Evolutionary conservation across 106 monocot species (phyloP).

Genomic region (Xerophyta viscosa): DNA sequence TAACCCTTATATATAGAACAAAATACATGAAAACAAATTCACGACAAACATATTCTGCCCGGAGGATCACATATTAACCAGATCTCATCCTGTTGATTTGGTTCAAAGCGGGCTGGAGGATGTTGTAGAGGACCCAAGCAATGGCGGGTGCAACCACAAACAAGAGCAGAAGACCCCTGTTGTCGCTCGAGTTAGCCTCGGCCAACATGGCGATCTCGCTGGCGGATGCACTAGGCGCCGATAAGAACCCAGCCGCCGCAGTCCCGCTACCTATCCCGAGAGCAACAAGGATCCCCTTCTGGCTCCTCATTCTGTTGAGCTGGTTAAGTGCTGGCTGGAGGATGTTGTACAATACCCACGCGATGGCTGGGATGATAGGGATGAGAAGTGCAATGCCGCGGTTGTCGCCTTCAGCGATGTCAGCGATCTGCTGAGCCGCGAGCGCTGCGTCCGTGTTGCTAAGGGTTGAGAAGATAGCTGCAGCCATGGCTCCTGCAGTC

Average conservation of each 20-base stretch:
- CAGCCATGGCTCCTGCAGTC: slow-evolving; percentile 48
- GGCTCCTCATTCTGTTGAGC: slow-evolving; percentile 50
- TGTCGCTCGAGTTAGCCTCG: slow-evolving; percentile 32
- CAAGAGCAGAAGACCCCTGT: slow-evolving; percentile 65
- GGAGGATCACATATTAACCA: too few species aligned
- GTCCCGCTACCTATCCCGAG: slow-evolving; percentile 57
- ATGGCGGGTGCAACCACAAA: slow-evolving; percentile 70
- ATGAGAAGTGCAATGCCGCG: slow-evolving; percentile 72
- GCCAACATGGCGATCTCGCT: slow-evolving; percentile 26
- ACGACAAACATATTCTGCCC: too few species aligned
- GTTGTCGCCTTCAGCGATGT: slow-evolving; percentile 82
- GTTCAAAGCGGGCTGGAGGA: slow-evolving; percentile 87
- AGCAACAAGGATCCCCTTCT: slow-evolving; percentile 49
- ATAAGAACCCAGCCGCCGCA: slow-evolving; percentile 42
- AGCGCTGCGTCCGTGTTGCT: slow-evolving; percentile 57
- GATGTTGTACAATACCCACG: slow-evolving; percentile 74
- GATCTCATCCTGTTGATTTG: slow-evolving; percentile 84
- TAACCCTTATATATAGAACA: too few species aligned
- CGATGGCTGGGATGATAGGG: slow-evolving; percentile 53
- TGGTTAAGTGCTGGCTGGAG: slow-evolving; percentile 76
- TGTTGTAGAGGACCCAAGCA: slow-evolving; percentile 85
- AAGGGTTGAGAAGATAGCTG: slow-evolving; percentile 61
- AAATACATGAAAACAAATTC: too few species aligned
- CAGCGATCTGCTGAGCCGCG: slow-evolving; percentile 74
- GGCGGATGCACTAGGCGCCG: slow-evolving; percentile 42